A percentile compares a stretch with the other conserved stretches of the same genome.
These are phyloP conservation scores for Dalbergia cultrata DNA, from an alignment of 306 rosid genomes.

Conservation along the genomic window DNA sequence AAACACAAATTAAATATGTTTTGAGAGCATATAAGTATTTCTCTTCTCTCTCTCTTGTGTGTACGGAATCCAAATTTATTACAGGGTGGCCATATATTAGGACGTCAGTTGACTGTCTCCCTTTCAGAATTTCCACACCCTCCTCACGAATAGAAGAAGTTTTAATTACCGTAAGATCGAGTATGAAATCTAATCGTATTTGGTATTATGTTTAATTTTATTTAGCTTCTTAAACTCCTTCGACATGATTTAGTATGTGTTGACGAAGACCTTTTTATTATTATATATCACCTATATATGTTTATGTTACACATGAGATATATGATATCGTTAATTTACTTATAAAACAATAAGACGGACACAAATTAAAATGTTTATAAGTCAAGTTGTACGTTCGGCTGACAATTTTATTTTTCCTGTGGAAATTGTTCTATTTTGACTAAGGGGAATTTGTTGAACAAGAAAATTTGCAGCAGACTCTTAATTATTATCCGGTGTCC, in stretches of 20 bases:
- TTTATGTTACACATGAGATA: no score
- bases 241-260: neutral
- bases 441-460: no score
- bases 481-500: no score
- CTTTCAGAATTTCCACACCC: neutral
- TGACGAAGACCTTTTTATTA: neutral
- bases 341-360: no score
- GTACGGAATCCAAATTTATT: neutral
- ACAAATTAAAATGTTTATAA: no score
- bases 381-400: no score
- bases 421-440: no score
- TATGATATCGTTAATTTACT: no score
- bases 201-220: neutral
- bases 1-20: no score
- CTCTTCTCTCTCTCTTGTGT: neutral
- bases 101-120: neutral
- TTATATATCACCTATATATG: neutral
- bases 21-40: no score
- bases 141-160: neutral
- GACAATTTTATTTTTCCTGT: no score
- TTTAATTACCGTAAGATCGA: neutral
- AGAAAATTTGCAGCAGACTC: no score
- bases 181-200: neutral
- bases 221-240: slow-evolving; percentile 12
- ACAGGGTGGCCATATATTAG: neutral